Conservation (phyloP, 306 rosid genomes). For the Hippophae tibetana region DNA sequence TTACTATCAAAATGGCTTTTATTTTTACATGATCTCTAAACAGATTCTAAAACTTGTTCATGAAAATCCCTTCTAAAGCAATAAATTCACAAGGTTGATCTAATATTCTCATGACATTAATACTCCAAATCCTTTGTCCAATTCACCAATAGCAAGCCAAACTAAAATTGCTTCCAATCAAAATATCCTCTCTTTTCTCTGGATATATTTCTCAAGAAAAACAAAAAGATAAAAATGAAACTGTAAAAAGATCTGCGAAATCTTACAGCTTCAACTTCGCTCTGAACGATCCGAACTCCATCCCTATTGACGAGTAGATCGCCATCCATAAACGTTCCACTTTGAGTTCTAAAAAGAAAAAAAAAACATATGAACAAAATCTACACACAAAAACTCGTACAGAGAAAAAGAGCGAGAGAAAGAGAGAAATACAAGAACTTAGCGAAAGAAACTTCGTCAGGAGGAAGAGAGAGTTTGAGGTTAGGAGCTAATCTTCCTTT, state of each 20-base stretch:
- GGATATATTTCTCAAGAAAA: neutral
- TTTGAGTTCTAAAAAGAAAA: slow-evolving; percentile 50
- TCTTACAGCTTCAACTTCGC: slow-evolving; percentile 75
- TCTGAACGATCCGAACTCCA: slow-evolving; percentile 80
- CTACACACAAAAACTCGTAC: neutral
- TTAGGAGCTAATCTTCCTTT: slow-evolving; percentile 47
- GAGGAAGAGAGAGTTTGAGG: slow-evolving; percentile 76
- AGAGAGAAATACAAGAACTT: slow-evolving; percentile 55
- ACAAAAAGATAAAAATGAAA: neutral
- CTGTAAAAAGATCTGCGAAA: neutral
- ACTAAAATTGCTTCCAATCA: too few relatives aligned
- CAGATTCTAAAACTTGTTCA: too few relatives aligned
- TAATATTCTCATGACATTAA: too few relatives aligned
- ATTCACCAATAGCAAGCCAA: too few relatives aligned
- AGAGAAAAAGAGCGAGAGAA: slow-evolving; percentile 2
- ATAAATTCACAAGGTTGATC: too few relatives aligned
- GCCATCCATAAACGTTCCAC: slow-evolving; percentile 90
- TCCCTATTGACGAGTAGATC: slow-evolving; percentile 90
- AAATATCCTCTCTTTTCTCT: neutral
- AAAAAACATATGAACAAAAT: slow-evolving; percentile 12
- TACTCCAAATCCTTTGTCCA: too few relatives aligned
- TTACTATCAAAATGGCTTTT: too few relatives aligned
- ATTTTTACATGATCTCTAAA: too few relatives aligned
- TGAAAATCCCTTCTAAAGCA: too few relatives aligned
- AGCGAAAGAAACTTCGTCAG: slow-evolving; percentile 54